Base-by-base conservation (phyloP, 2,329 filamentous ascomycete species). In the Didymella pinodella region DNA sequence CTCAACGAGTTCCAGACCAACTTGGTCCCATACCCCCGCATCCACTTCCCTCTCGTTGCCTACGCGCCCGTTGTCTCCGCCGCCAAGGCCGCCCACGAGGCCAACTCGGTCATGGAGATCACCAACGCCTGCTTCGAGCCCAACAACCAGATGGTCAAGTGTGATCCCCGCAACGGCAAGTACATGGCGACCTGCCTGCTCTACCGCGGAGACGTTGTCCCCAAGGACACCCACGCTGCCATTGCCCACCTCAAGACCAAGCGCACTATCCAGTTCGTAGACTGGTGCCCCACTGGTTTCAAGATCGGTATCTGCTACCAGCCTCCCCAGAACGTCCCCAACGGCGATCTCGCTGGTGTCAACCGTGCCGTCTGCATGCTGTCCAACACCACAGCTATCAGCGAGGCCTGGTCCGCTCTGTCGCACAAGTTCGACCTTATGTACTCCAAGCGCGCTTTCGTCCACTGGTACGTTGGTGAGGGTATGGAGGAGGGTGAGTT, bases 401-500 rank as follows among this genome's bases (percentile, higher is more conserved):
- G 94, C 76, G 94, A 98, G 84, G 95, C 95, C 65, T 99, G 95
- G 95, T 93, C 91, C 65, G 93, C 93, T 69, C 88, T 99, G 67
- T 96, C 93, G 63, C 88, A 90, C 87, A 99, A 99, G 85, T 99
- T 99, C 85, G 95, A 99, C 78, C 92, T 99, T 80, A 99, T 99
- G 95, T 97, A 98, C 89, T 96, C 92, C 81, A 99, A 99, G 90
- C 95, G 95, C 85, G 95, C 95, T 64, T 99, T 99, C 83, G 95
- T 99, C 67, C 95, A 99, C 85, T 99, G 95, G 95, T 99, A 98
- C 76, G 95, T 99, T 78, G 95, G 95, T 84, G 95, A 98, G 86
- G 95, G 95, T 88, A 99, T 99, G 95, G 95, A 99, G 87, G 95
- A 99, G 82, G 95, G 95, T 82, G 95, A 99, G 83, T 99, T 99